Base-by-base conservation (phyloP, 2,329 filamentous ascomycete genomes). In the Talaromyces sp. region DNA sequence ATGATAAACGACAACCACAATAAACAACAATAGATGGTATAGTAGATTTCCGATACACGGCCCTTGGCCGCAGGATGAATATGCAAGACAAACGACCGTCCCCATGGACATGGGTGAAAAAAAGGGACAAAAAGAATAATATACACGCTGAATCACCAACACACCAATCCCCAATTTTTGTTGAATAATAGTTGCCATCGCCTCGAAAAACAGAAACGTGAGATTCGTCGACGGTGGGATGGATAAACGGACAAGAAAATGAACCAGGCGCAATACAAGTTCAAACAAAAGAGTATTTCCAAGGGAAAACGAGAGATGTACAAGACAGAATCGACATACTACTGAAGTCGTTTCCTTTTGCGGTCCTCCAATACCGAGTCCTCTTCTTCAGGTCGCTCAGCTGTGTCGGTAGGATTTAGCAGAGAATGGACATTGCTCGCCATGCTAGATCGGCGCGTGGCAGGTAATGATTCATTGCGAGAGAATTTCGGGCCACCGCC, bases 391-490 rank as follows among this genome's bases (percentile, higher is more conserved):
- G 84, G 83, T 61, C 85, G 74, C 71, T 89, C 87, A 1, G 83
- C 84, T 1, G 86, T 88, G 65, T 88, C 86, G 14, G 86, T 85
- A 6, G 87, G 87, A 65, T 89, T 89, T 0, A 89, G 78, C 26
- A 89, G 72, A 6, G 82, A 85, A 69, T 88, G 85, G 24, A 88
- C 83, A 65, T 87, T 89, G 65, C 86, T 88, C 7, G 87, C 87
- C 87, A 89, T 89, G 68, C 86, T 89, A 27, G 85, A 86, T 62
- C 87, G 80, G 58, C 87, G 77, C 8, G 86, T 89, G n/a, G 85
- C 84, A 3, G 87, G 85, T 0, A 78, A 64, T 10, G 76, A 74
- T 60, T 75, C 74, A 31, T 75, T 71, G 12, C 73, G 73, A 43
- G 72, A 65, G 57, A 72, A 77, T 59, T 72, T 70, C 9, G 74